phyloP scores from a whole-genome alignment of 1,284 basidiomycete genomes.

The Marasmius tenuissimus region DNA sequence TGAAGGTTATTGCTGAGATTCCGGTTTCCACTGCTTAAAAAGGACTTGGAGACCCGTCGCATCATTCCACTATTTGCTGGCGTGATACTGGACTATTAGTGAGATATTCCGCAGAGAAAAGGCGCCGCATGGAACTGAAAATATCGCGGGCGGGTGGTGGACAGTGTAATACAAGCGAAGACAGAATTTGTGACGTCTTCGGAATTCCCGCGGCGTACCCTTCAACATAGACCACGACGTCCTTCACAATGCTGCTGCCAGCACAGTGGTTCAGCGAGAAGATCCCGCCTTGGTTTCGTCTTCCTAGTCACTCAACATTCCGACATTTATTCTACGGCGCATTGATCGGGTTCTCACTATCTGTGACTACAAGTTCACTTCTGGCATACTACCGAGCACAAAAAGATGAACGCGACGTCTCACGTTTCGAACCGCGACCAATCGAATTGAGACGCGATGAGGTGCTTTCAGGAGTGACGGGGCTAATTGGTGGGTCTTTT shows the following conservation, averaged over 20 bases:
- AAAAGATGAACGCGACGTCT: constrained; percentile 38
- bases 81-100: neutral
- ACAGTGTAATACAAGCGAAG: too few species aligned
- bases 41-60: too few species aligned
- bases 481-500: constrained; percentile 71
- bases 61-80: neutral
- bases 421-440: constrained; percentile 52
- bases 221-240: neutral
- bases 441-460: constrained; percentile 79
- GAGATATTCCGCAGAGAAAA: too few species aligned
- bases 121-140: too few species aligned
- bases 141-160: too few species aligned
- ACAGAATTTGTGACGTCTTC: too few species aligned
- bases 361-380: constrained; percentile 62
- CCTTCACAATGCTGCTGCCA: neutral
- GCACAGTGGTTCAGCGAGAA: constrained; percentile 5
- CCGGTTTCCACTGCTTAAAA: neutral
- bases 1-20: neutral
- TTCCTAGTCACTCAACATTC: constrained; percentile 35
- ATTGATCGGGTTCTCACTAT: constrained; percentile 69
- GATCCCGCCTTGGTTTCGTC: constrained; percentile 31
- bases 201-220: neutral
- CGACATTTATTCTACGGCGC: constrained; percentile 64
- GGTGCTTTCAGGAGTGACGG: constrained; percentile 72
- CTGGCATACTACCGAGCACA: constrained; percentile 48